phyloP scores from a whole-genome alignment of 306 rosid species.

The Myrica gale region DNA sequence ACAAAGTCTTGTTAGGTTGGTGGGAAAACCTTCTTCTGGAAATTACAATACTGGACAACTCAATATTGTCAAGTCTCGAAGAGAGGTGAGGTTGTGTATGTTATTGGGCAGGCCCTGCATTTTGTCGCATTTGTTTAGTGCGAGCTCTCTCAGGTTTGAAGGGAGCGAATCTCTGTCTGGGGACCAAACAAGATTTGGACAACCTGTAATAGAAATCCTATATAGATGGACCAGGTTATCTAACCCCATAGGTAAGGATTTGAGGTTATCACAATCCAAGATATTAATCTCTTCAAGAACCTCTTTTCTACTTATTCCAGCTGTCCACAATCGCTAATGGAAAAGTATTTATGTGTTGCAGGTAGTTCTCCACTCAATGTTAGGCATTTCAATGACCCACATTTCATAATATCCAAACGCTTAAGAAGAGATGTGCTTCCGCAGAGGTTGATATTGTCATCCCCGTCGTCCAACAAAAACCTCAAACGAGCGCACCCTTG shows the following conservation, averaged over 20 bases:
- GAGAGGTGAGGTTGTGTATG: constrained; percentile 20
- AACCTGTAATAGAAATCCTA: background rate
- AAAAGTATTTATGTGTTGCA: constrained; percentile 4
- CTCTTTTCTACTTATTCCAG: constrained; percentile 10
- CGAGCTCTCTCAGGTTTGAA: background rate
- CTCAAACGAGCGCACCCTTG: background rate
- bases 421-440: background rate
- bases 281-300: constrained; percentile 2
- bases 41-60: background rate
- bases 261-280: constrained; percentile 19
- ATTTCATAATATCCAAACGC: background rate
- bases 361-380: constrained; percentile 15
- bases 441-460: background rate
- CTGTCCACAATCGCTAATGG: background rate
- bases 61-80: background rate
- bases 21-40: constrained; percentile 15
- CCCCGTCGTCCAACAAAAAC: background rate
- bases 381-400: background rate
- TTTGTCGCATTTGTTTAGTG: background rate
- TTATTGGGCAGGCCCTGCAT: constrained; percentile 6
- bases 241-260: constrained; percentile 15
- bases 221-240: constrained; percentile 11
- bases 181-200: constrained; percentile 16
- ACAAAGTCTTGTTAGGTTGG: background rate
- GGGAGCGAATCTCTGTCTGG: constrained; percentile 11